Evolutionary conservation across 441 rosid genomes (phyloP).

Genomic region (Arabidopsis hybrid): DNA sequence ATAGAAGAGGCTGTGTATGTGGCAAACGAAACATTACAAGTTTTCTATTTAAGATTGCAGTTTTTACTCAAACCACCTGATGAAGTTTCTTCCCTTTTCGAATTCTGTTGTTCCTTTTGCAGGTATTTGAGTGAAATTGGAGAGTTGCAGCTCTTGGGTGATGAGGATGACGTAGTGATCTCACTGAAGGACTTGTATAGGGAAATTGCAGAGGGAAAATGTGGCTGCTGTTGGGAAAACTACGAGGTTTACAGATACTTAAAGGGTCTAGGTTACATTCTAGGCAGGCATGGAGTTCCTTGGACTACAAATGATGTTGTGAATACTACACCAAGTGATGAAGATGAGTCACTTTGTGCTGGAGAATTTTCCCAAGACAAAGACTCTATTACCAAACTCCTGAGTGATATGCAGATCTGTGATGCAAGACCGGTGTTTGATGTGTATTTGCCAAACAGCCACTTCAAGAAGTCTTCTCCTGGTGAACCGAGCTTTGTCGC

Average conservation of each 20-base stretch:
- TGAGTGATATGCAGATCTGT: slow-evolving; percentile 51
- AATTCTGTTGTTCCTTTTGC: not conserved
- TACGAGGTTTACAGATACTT: slow-evolving; percentile 66
- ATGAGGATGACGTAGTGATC: slow-evolving; percentile 45
- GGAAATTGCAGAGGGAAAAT: slow-evolving; percentile 49
- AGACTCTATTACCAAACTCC: slow-evolving; percentile 36
- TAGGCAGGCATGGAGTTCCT: slow-evolving; percentile 63
- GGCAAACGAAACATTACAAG: not conserved
- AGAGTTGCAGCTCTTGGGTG: slow-evolving; percentile 58
- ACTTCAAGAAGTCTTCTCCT: slow-evolving; percentile 76
- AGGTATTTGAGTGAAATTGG: slow-evolving; percentile 70
- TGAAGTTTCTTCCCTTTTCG: not conserved
- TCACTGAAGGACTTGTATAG: slow-evolving; percentile 55
- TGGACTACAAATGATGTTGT: slow-evolving; percentile 57
- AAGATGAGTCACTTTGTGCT: not conserved
- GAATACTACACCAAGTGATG: not conserved
- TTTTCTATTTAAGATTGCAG: not conserved
- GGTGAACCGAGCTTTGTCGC: slow-evolving; percentile 66
- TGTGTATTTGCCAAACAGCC: slow-evolving; percentile 73
- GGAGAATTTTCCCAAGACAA: slow-evolving; percentile 1
- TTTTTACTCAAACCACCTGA: not conserved
- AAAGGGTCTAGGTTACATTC: slow-evolving; percentile 71
- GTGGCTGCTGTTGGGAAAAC: slow-evolving; percentile 61
- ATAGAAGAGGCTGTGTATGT: slow-evolving; percentile 81
- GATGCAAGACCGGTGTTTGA: slow-evolving; percentile 56